Base-by-base conservation (phyloP, 1,139 yeast genomes). In the Blastobotrys indianensis region DNA sequence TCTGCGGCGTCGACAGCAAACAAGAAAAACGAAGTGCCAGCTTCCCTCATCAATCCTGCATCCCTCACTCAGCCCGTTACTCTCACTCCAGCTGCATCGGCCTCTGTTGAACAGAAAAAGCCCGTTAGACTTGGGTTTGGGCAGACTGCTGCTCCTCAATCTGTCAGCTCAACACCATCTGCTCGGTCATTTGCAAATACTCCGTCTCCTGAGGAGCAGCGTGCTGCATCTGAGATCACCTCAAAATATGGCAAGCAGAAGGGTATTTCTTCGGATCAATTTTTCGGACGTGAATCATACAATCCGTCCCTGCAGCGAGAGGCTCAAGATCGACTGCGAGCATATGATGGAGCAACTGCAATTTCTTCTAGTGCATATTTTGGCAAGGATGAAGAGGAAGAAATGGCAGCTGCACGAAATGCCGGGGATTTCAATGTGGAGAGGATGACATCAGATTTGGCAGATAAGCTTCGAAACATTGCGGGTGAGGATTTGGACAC, bases 191-290 rank as follows among this genome's bases (percentile, higher is more conserved):
- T 60, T 31, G 56, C 54, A 37, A 41, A 54, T 16, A 44, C 55
- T n/a, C 53, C 68, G 23, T 57, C 64, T 44, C 62, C 67, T 40
- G 68, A 70, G 2, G 73, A 75, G 1, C 59, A 73, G 2, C 29
- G 31, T 10, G 68, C 67, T 30, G 68, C 72, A 32, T 54, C 62
- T n/a, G 68, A 62, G 45, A 62, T 65, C 13, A 64, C 64, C 37
- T 77, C 75, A 60, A 86, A 88, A 66, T 92, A 76, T 65, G 97
- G 97, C 47, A 70, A 72, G 36, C 97, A 90, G 65, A 92, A 87
- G 74, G 95, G 90, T 46, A 94, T 92, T 54, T 90, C 97, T 0
- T 88, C 97, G 0, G 98, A 94, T 65, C 94, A 88, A 67, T 80
- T 78, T 63, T 92, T 92, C 64, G 96, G 97, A 12, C 81, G 95